Percentiles rank a stretch among this genome's conserved stretches.
phyloP scores from a whole-genome alignment of 306 rosid genomes.

The Echinosophora koreensis region DNA sequence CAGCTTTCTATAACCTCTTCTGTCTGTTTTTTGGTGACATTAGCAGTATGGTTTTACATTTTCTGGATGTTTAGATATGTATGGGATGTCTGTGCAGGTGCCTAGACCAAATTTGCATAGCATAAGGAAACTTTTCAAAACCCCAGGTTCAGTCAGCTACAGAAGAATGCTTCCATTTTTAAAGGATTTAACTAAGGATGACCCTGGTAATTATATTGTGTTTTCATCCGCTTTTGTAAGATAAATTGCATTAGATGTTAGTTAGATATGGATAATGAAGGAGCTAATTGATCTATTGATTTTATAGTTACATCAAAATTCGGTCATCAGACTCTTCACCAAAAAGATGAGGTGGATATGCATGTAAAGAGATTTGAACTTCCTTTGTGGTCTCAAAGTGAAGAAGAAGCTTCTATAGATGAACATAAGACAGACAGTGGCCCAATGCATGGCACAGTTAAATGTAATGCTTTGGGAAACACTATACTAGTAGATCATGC shows the following conservation, averaged over 20 bases:
- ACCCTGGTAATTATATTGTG: constrained; percentile 51
- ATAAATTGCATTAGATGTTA: background rate
- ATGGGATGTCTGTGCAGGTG: constrained; percentile 56
- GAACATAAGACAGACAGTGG: constrained; percentile 16
- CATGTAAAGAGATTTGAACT: constrained; percentile 21
- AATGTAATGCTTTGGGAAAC: constrained; percentile 37
- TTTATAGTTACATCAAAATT: constrained; percentile 50
- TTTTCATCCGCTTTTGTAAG: background rate
- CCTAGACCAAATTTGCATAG: constrained; percentile 59
- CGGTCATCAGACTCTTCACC: constrained; percentile 25
- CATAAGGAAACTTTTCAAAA: constrained; percentile 64
- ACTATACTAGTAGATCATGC: constrained; percentile 42
- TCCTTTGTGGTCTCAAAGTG: constrained; percentile 41
- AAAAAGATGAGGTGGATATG: constrained; percentile 17
- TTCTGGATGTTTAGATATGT: constrained; percentile 29
- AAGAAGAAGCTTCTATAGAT: constrained; percentile 36
- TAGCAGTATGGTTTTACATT: background rate
- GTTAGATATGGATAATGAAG: background rate
- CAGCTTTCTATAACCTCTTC: background rate
- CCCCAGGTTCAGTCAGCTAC: constrained; percentile 79
- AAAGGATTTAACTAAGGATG: constrained; percentile 52
- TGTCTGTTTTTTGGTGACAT: background rate
- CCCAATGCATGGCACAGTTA: constrained; percentile 37
- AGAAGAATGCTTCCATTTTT: constrained; percentile 81
- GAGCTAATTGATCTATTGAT: constrained; percentile 29